phyloP scores from a whole-genome alignment of 768 basidiomycete genomes.

The Leccinum uliginosum region DNA sequence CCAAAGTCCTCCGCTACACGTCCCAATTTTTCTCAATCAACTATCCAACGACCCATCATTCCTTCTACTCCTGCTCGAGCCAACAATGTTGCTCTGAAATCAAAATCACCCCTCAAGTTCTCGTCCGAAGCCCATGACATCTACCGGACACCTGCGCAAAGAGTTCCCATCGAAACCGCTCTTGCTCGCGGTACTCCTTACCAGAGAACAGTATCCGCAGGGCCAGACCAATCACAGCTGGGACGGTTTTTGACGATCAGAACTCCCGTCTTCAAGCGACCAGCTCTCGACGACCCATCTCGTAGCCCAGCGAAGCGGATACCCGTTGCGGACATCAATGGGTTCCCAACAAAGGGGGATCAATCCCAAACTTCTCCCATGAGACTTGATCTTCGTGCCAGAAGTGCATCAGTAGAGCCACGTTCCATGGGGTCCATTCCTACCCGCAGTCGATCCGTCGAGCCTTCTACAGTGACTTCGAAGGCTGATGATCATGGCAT shows the following conservation, averaged over 20 bases:
- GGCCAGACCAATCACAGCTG: constrained; percentile 18
- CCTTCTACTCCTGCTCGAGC: constrained; percentile 29
- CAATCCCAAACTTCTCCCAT: constrained; percentile 13
- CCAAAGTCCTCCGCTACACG: constrained; percentile 9
- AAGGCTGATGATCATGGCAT: constrained; percentile 12
- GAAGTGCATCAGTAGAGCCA: constrained; percentile 36
- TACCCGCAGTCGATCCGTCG: constrained; percentile 29
- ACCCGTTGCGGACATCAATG: constrained; percentile 24
- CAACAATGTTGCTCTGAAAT: constrained; percentile 3
- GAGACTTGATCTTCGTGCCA: constrained; percentile 19
- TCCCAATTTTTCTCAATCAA: constrained; percentile 16
- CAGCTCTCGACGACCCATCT: constrained; percentile 33
- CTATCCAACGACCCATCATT: constrained; percentile 25
- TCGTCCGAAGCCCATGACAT: constrained; percentile 35
- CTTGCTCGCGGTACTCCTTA: constrained; percentile 48
- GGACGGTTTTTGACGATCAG: constrained; percentile 12
- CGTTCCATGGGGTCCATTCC: constrained; percentile 10
- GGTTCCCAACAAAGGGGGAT: constrained; percentile 23
- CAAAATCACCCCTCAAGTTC: constrained; percentile 32
- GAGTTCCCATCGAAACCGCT: constrained; percentile 54
- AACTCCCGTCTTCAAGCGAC: constrained; percentile 40
- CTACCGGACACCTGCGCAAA: constrained; percentile 56
- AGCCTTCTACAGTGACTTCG: constrained; percentile 13
- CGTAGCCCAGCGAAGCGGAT: constrained; percentile 35
- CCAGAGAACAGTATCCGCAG: constrained; percentile 35